These are phyloP conservation scores for Moesziomyces antarcticus DNA, from an alignment of 1,284 basidiomycete genomes.

Conservation along the genomic window DNA sequence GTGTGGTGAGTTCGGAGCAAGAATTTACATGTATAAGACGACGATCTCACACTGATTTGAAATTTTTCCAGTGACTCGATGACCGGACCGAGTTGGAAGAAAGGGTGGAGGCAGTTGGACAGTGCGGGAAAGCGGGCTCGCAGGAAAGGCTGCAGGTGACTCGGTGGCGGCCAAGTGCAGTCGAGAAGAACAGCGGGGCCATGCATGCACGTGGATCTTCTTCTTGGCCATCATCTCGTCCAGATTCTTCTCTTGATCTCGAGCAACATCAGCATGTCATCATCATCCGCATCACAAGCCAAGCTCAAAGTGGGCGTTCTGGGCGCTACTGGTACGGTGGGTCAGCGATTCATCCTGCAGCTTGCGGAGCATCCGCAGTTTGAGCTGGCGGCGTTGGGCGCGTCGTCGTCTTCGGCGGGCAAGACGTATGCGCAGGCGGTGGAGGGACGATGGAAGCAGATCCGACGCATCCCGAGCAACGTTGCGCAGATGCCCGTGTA, in stretches of 20 bases:
- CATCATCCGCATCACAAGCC: constrained; percentile 20
- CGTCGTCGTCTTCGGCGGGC: constrained; percentile 87
- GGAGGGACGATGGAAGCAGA: constrained; percentile 85
- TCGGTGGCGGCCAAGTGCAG: too few relatives aligned
- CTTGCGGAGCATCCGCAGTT: constrained; percentile 92
- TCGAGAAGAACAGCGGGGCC: too few relatives aligned
- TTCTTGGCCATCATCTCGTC: too few relatives aligned
- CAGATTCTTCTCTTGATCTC: neutral
- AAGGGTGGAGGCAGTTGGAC: too few relatives aligned
- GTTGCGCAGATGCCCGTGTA: constrained; percentile 80
- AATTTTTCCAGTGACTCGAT: too few relatives aligned
- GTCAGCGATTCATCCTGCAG: constrained; percentile 81
- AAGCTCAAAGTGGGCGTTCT: constrained; percentile 88
- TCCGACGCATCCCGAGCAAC: constrained; percentile 77
- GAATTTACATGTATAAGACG: too few relatives aligned
- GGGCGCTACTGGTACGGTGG: constrained; percentile 83
- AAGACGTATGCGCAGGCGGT: constrained; percentile 82
- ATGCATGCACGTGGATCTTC: too few relatives aligned
- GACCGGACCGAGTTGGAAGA: too few relatives aligned
- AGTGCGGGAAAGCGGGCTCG: too few relatives aligned
- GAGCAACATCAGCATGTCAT: neutral
- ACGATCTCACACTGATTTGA: too few relatives aligned
- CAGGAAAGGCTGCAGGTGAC: too few relatives aligned
- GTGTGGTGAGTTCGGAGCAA: too few relatives aligned
- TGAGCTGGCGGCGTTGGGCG: constrained; percentile 85